These are phyloP conservation scores for Avena atlantica DNA, from an alignment of 176 grass and related monocot genomes.

Conservation along the genomic window DNA sequence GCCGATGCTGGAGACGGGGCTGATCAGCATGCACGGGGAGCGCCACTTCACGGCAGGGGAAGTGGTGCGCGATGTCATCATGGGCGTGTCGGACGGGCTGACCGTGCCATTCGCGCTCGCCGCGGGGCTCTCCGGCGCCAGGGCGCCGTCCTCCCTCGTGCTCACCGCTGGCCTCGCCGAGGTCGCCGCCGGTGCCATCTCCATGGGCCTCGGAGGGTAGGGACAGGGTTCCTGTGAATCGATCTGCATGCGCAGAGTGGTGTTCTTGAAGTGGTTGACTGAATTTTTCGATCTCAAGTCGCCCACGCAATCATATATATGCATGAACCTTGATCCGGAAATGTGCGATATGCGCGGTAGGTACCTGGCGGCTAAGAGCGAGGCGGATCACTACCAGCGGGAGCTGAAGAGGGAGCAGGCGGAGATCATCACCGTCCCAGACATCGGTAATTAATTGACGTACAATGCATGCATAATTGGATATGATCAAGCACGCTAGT, in stretches of 20 bases:
- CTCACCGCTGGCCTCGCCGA: constrained; percentile 82
- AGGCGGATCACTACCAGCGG: constrained; percentile 76
- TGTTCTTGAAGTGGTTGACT: too few relatives aligned
- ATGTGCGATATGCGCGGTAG: constrained; percentile 31
- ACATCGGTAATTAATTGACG: constrained; percentile 54
- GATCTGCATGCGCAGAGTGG: too few relatives aligned
- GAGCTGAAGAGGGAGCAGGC: constrained; percentile 79
- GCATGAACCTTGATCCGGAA: too few relatives aligned
- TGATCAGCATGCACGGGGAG: constrained; percentile 55
- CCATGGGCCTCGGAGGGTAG: constrained; percentile 98
- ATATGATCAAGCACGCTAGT: too few relatives aligned
- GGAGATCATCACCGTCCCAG: constrained; percentile 76
- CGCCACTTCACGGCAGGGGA: constrained; percentile 82
- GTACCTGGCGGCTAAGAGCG: constrained; percentile 83
- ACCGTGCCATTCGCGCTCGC: constrained; percentile 95
- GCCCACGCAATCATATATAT: too few relatives aligned
- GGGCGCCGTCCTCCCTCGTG: constrained; percentile 75
- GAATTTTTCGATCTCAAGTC: too few relatives aligned
- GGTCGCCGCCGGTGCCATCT: constrained; percentile 85
- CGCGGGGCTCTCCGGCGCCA: constrained; percentile 82
- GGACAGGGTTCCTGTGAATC: too few relatives aligned
- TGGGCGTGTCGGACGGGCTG: constrained; percentile 90
- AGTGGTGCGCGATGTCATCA: constrained; percentile 86
- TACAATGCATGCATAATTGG: too few relatives aligned
- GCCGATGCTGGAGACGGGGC: constrained; percentile 50